Evolutionary conservation across 306 rosid genomes (phyloP), one percentile per base, ranked within the genome.

Genomic region (Castanea crenata): DNA sequence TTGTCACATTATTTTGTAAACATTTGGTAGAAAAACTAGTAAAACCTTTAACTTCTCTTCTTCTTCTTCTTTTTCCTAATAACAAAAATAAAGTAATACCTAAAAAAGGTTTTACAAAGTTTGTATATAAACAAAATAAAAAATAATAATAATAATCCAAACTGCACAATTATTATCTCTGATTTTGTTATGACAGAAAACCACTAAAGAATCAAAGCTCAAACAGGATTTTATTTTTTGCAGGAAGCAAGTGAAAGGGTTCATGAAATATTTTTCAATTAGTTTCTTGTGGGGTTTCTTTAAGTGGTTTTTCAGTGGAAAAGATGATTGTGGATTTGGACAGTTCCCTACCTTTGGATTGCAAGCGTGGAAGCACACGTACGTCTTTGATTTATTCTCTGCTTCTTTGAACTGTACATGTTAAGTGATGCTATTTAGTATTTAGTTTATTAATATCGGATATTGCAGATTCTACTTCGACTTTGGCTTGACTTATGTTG

Each of bases 331-430:
- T 82, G 97, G 99, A 52, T 92, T 94, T 34, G 84, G 76, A 13
- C 92, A 94, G 55, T 94, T 94, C 69, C 99, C 97, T n/a, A 92
- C 97, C 49, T 94, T 94, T 74, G 99, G 99, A 62, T 84, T 94
- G 78, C 76, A 86, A 83, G 99, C 99, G 55, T 92, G 99, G 99
- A 92, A 86, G 63, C 87, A 92, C 75, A 88, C 94, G 97, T 90
- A 87, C 4, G 84, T 20, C 8, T 62, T 74, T 77, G 20, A 38
- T 51, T 9, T 13, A 2, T 27, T 15, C 6, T 23, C 10, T 25
- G 41, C 34, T 72, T 71, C 41, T 27, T 70, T 71, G 29, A 38
- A 11, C 15, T 71, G 58, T 20, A 13, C 20, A 49, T 25, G 27
- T 0, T 35, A 49, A 49, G 13, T 32, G 6, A 7, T 69, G 16